phyloP scores from a whole-genome alignment of 2,329 filamentous ascomycete genomes.

The Colletotrichum lini region DNA sequence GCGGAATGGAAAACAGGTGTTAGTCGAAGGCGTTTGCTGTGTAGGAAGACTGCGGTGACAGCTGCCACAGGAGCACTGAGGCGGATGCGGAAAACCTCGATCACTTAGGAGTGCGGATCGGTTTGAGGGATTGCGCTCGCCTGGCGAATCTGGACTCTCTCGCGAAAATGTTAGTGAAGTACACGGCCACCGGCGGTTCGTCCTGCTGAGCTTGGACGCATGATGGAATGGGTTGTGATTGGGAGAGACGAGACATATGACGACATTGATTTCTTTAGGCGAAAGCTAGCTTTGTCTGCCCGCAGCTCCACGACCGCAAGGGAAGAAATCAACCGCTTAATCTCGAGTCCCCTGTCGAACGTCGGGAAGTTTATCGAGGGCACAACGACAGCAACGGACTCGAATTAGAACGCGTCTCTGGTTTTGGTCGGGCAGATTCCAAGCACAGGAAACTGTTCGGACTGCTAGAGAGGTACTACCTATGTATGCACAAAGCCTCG shows the following conservation, averaged over 20 bases:
- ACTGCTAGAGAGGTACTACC: too few relatives aligned
- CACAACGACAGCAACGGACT: too few relatives aligned
- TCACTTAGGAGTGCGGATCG: slow-evolving; percentile 5
- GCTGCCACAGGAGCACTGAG: too few relatives aligned
- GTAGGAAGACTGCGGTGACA: too few relatives aligned
- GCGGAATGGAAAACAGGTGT: neutral
- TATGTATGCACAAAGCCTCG: too few relatives aligned
- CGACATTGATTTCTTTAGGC: slow-evolving; percentile 31
- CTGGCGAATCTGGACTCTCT: neutral
- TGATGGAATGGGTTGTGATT: neutral
- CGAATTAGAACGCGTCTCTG: too few relatives aligned
- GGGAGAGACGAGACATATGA: slow-evolving; percentile 26
- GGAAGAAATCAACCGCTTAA: neutral
- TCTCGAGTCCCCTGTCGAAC: too few relatives aligned
- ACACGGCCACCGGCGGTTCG: slow-evolving; percentile 16
- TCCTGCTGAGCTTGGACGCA: slow-evolving; percentile 5
- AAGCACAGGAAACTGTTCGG: too few relatives aligned
- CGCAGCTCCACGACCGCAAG: neutral
- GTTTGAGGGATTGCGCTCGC: slow-evolving; percentile 11
- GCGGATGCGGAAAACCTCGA: slow-evolving; percentile 15
- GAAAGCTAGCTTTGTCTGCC: slow-evolving; percentile 1
- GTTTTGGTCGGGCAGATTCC: neutral
- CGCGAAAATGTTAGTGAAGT: neutral
- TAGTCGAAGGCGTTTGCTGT: neutral
- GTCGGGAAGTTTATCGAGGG: too few relatives aligned